Percentiles rank a stretch among this genome's conserved stretches.
Evolutionary conservation across 352 stramenopile genomes (phyloP).

Genomic region (Pythium catenulatum): DNA sequence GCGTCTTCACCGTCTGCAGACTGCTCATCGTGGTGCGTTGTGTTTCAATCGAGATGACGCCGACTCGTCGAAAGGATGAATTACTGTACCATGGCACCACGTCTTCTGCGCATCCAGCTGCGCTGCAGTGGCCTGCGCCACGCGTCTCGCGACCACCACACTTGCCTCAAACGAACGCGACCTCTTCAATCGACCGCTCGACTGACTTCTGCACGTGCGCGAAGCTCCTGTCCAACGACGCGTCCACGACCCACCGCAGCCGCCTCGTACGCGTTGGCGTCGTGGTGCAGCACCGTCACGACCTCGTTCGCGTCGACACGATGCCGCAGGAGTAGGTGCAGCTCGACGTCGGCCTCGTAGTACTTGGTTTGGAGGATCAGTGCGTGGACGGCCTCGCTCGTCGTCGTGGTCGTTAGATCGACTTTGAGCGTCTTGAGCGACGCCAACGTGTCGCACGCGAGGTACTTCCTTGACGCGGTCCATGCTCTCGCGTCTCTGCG

Average conservation of each 20-base stretch:
- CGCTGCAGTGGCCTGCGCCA: constrained; percentile 15
- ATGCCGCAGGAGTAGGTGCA: constrained; percentile 29
- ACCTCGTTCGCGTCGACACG: constrained; percentile 8
- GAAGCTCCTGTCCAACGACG: constrained; percentile 18
- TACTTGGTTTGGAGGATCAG: constrained; percentile 35
- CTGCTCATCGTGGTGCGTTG: too few species aligned
- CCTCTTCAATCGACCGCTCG: constrained; percentile 40
- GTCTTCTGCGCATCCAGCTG: constrained; percentile 63
- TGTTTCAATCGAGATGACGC: too few species aligned
- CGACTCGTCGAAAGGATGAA: too few species aligned
- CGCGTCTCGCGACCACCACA: too few species aligned
- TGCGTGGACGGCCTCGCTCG: neutral
- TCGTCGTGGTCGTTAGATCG: neutral
- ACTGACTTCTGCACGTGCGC: constrained; percentile 29
- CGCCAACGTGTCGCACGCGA: constrained; percentile 86
- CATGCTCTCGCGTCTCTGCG: constrained; percentile 75
- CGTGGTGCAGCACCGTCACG: constrained; percentile 12
- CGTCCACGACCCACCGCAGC: constrained; percentile 44
- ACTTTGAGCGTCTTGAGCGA: constrained; percentile 73
- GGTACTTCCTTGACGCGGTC: constrained; percentile 79
- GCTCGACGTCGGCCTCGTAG: constrained; percentile 39
- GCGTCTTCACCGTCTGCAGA: too few species aligned
- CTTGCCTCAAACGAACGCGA: too few species aligned
- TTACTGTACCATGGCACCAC: constrained; percentile 84
- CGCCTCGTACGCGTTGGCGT: constrained; percentile 44